Percentiles rank a stretch among this genome's conserved stretches.
Evolutionary conservation across 1,284 basidiomycete genomes (phyloP).

Genomic region (Austroboletus olivaceoglutinosus): DNA sequence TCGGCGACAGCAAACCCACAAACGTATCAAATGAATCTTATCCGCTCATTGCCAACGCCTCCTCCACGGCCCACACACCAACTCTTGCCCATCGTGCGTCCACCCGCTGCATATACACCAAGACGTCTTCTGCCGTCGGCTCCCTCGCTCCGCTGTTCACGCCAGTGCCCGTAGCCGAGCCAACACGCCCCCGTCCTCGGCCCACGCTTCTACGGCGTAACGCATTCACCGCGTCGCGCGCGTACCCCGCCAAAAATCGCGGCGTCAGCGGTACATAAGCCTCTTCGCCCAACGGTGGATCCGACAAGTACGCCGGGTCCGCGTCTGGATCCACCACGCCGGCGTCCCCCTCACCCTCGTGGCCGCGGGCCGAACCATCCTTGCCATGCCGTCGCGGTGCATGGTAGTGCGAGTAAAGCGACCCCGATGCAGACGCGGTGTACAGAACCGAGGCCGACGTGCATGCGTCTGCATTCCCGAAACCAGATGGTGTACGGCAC

Average conservation of each 20-base stretch:
- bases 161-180: constrained; percentile 1
- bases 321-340: constrained; percentile 29
- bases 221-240: constrained; percentile 45
- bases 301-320: constrained; percentile 53
- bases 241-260: constrained; percentile 44
- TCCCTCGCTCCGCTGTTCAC: not conserved
- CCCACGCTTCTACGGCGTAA: constrained; percentile 21
- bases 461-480: constrained; percentile 1
- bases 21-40: no score
- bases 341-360: not conserved
- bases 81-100: constrained; percentile 65
- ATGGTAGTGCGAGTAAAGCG: constrained; percentile 27
- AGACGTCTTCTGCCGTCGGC: constrained; percentile 51
- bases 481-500: not conserved
- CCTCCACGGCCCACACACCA: constrained; percentile 60
- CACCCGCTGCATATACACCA: constrained; percentile 41
- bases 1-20: no score
- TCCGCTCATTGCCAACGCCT: constrained; percentile 41
- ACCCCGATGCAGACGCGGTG: constrained; percentile 16
- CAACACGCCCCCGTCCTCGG: constrained; percentile 8
- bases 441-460: constrained; percentile 17
- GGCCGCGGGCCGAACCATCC: not conserved
- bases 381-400: constrained; percentile 9
- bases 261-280: constrained; percentile 62
- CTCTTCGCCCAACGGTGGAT: constrained; percentile 51